Evolutionary conservation across 495 filamentous ascomycete species (phyloP).

Genomic region (Daldinia grandis): DNA sequence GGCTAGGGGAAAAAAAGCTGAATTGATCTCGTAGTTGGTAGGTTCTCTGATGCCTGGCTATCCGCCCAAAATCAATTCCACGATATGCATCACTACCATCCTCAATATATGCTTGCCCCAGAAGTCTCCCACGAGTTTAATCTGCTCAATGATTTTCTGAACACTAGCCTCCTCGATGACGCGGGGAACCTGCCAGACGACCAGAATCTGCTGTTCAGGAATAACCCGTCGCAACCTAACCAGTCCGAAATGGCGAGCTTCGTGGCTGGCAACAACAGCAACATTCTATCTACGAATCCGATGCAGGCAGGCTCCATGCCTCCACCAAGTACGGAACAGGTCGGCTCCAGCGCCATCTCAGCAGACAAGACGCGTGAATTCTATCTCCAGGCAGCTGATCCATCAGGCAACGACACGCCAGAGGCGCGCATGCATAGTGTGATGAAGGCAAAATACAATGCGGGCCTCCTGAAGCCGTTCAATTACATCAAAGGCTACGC

Average conservation of each 20-base stretch:
- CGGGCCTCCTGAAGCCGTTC: constrained; percentile 92
- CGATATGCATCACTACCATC: constrained; percentile 93
- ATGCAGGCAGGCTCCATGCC: constrained; percentile 52
- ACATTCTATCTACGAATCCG: constrained; percentile 52
- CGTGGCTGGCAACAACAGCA: constrained; percentile 49
- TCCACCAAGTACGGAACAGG: constrained; percentile 59
- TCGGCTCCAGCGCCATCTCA: constrained; percentile 65
- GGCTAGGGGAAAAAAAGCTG: constrained; percentile 40
- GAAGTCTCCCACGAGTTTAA: constrained; percentile 97
- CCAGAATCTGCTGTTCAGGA: constrained; percentile 48
- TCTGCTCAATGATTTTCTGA: constrained; percentile 93
- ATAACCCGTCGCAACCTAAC: constrained; percentile 44
- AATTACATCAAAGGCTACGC: constrained; percentile 98
- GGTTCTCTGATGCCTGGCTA: constrained; percentile 66
- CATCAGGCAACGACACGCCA: constrained; percentile 86
- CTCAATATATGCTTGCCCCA: constrained; percentile 93
- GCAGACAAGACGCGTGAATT: constrained; percentile 90
- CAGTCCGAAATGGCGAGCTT: constrained; percentile 48
- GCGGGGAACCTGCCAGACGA: constrained; percentile 71
- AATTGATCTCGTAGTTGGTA: constrained; percentile 58
- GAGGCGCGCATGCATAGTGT: constrained; percentile 96
- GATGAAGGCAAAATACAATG: constrained; percentile 92
- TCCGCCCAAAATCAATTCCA: constrained; percentile 78
- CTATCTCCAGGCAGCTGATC: constrained; percentile 96
- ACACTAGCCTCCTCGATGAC: constrained; percentile 85